A percentile compares a stretch with the other conserved stretches of the same genome.
phyloP scores from a whole-genome alignment of 495 filamentous ascomycete genomes.

The Penicillium desertorum region DNA sequence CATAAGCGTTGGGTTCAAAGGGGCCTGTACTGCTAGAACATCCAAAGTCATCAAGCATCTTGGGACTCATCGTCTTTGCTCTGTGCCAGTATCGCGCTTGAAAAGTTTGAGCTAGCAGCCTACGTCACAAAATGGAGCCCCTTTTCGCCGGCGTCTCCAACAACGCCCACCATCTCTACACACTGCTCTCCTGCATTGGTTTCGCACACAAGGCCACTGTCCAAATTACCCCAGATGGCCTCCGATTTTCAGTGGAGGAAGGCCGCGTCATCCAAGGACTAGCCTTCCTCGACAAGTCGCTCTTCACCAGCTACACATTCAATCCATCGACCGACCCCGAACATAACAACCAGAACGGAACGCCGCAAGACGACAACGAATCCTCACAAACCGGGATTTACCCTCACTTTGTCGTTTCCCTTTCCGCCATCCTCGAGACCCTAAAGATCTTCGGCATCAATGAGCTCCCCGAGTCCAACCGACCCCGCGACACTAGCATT shows the following conservation, averaged over 20 bases:
- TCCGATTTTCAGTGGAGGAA: slow-evolving; percentile 85
- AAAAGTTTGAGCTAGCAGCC: slow-evolving; percentile 13
- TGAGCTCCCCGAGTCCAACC: slow-evolving; percentile 59
- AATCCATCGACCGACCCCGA: slow-evolving; percentile 38
- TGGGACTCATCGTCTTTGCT: slow-evolving; percentile 12
- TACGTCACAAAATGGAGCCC: slow-evolving; percentile 35
- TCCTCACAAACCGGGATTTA: slow-evolving; percentile 34
- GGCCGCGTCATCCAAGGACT: slow-evolving; percentile 82
- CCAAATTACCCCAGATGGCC: slow-evolving; percentile 75
- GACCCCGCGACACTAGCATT: slow-evolving; percentile 45
- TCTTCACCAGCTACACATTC: slow-evolving; percentile 83
- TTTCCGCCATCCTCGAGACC: slow-evolving; percentile 86
- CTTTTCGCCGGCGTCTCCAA: slow-evolving; percentile 82
- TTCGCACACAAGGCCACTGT: slow-evolving; percentile 81
- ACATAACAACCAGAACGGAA: slow-evolving; percentile 29
- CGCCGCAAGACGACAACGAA: slow-evolving; percentile 37
- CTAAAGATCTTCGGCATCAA: slow-evolving; percentile 88
- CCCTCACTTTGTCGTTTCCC: slow-evolving; percentile 74
- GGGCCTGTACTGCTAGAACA: slow-evolving; percentile 41
- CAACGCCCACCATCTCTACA: slow-evolving; percentile 82
- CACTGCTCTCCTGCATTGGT: slow-evolving; percentile 83
- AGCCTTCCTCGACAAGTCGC: slow-evolving; percentile 76
- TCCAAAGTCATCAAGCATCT: slow-evolving; percentile 28
- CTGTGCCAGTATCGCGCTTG: slow-evolving; percentile 12
- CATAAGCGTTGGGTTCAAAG: slow-evolving; percentile 36